Base-by-base conservation (phyloP, 192 early-diverging fungal genomes). In the Funneliformis mosseae region DNA sequence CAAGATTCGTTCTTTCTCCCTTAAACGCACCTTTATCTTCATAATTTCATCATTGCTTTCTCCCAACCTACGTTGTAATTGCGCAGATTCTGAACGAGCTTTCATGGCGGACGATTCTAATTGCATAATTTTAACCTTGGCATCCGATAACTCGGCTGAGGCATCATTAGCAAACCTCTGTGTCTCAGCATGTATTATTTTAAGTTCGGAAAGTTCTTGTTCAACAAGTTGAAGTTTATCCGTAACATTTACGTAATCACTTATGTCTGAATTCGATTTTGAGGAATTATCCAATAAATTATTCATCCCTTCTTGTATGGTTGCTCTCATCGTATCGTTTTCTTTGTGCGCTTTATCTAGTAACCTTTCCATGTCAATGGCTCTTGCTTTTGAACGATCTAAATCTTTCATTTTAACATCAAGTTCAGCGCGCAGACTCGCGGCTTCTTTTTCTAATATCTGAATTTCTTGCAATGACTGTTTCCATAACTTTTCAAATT, bases 81-180 rank as follows among this genome's bases (percentile, higher is more conserved):
- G 48, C 0, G 89, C 87, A 25, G 81, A 71, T 43, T 90, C 88
- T 39, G 85, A 81, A 28, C 89, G 83, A 21, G 83, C 74, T 70
- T 83, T 80, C 74, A 89, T 87, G 14, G 81, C 82, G 0, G 85
- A 69, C 23, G 86, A 83, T 68, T 90, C 89, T 28, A 90, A 59
- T 63, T 88, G 85, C 7, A 83, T 78, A 27, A 87, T 83, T 42
- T 85, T 85, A 12, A 86, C 27, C 66, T 84, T 85, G 1, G 81
- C 83, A 23, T 88, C 85, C 5, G 88, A 79, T 10, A 87, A 43
- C 27, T 84, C 83, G 27, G 42, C 77, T 67, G 84, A 72, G 3
- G 86, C 79, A 11, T 80, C 76, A 4, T 79, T 48, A 4, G 80
- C 80, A 7, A 67, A 62, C 23, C 77, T 79, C 61, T 88, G 80